Base-by-base conservation (phyloP, 1,284 basidiomycete genomes). In the Erythrobasidium hasegawianum region DNA sequence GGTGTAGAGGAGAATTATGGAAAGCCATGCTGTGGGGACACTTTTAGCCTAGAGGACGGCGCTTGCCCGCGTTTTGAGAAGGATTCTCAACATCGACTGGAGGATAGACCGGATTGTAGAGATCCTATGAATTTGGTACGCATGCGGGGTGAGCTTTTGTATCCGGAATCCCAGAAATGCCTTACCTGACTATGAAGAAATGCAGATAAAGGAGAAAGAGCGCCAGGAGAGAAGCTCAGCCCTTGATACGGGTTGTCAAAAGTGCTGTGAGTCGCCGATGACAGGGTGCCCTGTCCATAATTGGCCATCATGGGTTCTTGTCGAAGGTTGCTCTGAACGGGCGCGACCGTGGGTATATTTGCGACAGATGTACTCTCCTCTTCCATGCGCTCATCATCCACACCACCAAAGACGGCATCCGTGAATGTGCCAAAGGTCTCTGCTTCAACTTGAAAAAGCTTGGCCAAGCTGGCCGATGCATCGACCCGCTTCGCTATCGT, bases 391-490 rank as follows among this genome's bases (percentile, higher is more conserved):
- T 59, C 43, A 29, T 59, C 29, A n/a, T 50, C 43, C 41, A 49
- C 26, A 16, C 43, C 43, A n/a, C 41, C 24, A n/a, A 16, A 27
- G 56, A 58, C 22, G 22, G 39, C 56, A 20, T 45, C 29, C 24
- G 58, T 45, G 27, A 59, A 59, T 41, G 58, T 24, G 13, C 43
- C 24, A 24, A 45, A 59, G n/a, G 45, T 20, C 13, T 59, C 40
- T 22, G 41, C n/a, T 10, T 45, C 14, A 18, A 59, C 58, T 24
- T 26, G 40, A 13, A 49, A n/a, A 11, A 59, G 58, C 41, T 49
- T 29, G 14, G 40, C 43, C 10, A 59, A 24, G 22, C 38, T 59
- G 11, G 20, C 10, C n/a, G 43, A 22, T 11, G 43, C 13, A 8
- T 57, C 55, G n/a, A 57, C 33, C 26, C 55, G 27, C 55, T 39